A percentile compares a stretch with the other conserved stretches of the same genome.
Conservation (phyloP, 768 basidiomycete genomes). For the Phlegmacium glaucopus region DNA sequence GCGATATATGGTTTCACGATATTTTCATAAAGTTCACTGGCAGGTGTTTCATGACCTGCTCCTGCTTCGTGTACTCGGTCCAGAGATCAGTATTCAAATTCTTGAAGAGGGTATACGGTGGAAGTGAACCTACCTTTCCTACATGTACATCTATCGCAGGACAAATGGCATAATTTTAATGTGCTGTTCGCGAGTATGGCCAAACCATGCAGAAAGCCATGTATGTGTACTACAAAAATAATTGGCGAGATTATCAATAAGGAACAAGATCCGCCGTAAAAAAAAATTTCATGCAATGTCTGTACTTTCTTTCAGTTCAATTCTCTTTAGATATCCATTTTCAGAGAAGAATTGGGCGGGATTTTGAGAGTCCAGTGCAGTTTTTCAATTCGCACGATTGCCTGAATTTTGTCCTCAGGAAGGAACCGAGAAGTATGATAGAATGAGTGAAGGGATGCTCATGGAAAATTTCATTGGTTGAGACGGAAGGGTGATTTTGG, state of each 20-base stretch:
- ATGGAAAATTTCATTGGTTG: slow-evolving; percentile 50
- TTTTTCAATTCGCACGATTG: slow-evolving; percentile 77
- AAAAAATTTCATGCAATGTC: slow-evolving; percentile 69
- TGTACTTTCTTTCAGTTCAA: slow-evolving; percentile 49
- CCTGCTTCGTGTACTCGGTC: slow-evolving; percentile 80
- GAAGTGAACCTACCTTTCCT: too few relatives aligned
- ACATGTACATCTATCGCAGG: too few relatives aligned
- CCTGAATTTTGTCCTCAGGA: slow-evolving; percentile 39
- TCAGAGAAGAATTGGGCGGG: slow-evolving; percentile 35
- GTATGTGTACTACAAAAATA: slow-evolving; percentile 69
- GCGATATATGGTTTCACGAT: slow-evolving; percentile 78
- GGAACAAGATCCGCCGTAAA: background rate
- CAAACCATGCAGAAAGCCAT: slow-evolving; percentile 75
- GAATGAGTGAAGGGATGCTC: slow-evolving; percentile 63
- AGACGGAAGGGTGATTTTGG: slow-evolving; percentile 34
- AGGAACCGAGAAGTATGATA: slow-evolving; percentile 65
- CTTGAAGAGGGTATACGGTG: too few relatives aligned
- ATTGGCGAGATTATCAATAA: background rate
- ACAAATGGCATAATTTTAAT: too few relatives aligned
- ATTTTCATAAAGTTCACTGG: slow-evolving; percentile 62
- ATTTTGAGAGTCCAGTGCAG: slow-evolving; percentile 52
- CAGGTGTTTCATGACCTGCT: slow-evolving; percentile 76
- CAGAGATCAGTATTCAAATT: too few relatives aligned
- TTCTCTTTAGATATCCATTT: slow-evolving; percentile 31
- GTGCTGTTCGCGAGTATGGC: slow-evolving; percentile 33